Conservation (phyloP, 768 basidiomycete genomes). For the Hemileccinum rubropunctum region DNA sequence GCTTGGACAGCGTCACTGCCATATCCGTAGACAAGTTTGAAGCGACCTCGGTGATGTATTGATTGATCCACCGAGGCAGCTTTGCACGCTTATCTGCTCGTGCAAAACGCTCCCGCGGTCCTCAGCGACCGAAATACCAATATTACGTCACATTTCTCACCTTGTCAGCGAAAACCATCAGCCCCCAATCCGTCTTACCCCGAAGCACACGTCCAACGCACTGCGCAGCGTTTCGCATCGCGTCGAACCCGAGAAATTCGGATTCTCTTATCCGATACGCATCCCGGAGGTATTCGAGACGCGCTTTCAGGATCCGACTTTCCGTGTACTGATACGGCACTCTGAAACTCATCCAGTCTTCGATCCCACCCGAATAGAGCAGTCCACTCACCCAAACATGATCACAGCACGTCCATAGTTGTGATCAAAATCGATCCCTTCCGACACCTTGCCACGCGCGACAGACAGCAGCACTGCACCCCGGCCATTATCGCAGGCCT, state of each 20-base stretch:
- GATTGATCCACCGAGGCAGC: slow-evolving; percentile 98
- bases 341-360: slow-evolving; percentile 36
- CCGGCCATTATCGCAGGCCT: slow-evolving; percentile 98
- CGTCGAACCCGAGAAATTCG: slow-evolving; percentile 98
- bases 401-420: slow-evolving; percentile 99
- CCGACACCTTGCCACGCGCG: slow-evolving; percentile 97
- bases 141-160: slow-evolving; percentile 38
- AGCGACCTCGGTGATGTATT: slow-evolving; percentile 97
- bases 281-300: slow-evolving; percentile 96
- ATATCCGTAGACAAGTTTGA: slow-evolving; percentile 98
- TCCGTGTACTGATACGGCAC: slow-evolving; percentile 99
- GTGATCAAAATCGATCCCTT: slow-evolving; percentile 99
- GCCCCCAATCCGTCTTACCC: slow-evolving; percentile 98
- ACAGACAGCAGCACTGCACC: slow-evolving; percentile 96
- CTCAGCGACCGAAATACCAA: background rate
- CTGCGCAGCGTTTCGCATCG: slow-evolving; percentile 98
- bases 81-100: slow-evolving; percentile 92
- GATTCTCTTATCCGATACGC: slow-evolving; percentile 98
- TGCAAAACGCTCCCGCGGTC: slow-evolving; percentile 71
- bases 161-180: slow-evolving; percentile 99
- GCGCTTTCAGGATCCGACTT: slow-evolving; percentile 93
- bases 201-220: slow-evolving; percentile 97
- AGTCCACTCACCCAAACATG: slow-evolving; percentile 85
- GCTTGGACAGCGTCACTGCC: slow-evolving; percentile 90
- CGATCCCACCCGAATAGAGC: background rate